Evolutionary conservation across 768 basidiomycete species (phyloP), one percentile per base, ranked within the genome.

Genomic region (Xerocomus brunneocitrinus): DNA sequence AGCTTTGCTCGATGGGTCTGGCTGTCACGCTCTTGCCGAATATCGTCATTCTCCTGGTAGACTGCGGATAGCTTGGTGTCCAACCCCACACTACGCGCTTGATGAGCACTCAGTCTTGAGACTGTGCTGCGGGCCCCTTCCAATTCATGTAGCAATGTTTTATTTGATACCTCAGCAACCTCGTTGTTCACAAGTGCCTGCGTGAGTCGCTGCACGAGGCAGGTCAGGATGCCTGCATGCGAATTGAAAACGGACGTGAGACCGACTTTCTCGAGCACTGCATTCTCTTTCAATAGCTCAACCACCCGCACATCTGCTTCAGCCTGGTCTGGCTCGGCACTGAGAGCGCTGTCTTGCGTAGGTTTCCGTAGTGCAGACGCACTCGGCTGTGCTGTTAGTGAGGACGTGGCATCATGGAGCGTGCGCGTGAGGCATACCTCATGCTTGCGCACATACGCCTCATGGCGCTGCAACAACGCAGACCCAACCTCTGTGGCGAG

Each of bases 171-270:
- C 60, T 95, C 93, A 1, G 84, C 78, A 32, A 91, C 79, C 69
- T 95, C 93, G 49, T 80, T 88, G 65, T 91, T 88, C 40, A 91
- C 75, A 16, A 91, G 72, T 16, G 89, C 85, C 65, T 91, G 87
- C 7, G 84, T 84, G 32, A 93, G 75, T 32, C 86, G 81, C 90
- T 94, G 53, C 36, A 52, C 42, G 44, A 52, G 40, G 35, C 19
- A 28, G 3, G 49, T 66, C 45, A 57, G 44, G 38, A 56, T n/a
- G 24, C 44, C 32, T 7, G 14, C 8, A 46, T 30, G 50, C 24
- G 30, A 22, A 52, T 35, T 14, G 25, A 44, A 34, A 22, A 47
- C 22, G 8, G 19, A 38, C 5, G 42, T 47, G 30, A 46, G 12
- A 50, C 46, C 24, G 38, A 61, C 63, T 59, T 58, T 85, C 60